phyloP scores from a whole-genome alignment of 2,329 filamentous ascomycete genomes.

The Paraconiothyrium sp. region DNA sequence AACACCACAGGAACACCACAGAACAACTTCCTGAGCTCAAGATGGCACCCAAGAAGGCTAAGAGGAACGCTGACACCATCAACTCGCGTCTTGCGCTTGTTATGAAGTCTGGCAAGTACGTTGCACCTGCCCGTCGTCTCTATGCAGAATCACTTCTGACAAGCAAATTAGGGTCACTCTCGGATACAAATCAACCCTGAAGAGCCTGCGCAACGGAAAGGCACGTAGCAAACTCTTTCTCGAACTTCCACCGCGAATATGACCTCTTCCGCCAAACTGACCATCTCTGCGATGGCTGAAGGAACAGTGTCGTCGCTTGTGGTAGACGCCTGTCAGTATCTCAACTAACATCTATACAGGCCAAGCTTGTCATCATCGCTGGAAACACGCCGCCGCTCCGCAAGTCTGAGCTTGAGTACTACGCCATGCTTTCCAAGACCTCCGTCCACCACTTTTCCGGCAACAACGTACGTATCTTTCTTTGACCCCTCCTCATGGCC shows the following conservation, averaged over 20 bases:
- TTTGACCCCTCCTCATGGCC: constrained; percentile 47
- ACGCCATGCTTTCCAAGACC: constrained; percentile 76
- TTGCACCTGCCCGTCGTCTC: constrained; percentile 29
- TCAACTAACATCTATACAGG: constrained; percentile 44
- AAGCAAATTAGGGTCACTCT: constrained; percentile 72
- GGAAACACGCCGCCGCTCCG: constrained; percentile 97
- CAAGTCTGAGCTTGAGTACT: constrained; percentile 95
- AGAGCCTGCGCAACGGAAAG: constrained; percentile 91
- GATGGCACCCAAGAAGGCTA: constrained; percentile 71
- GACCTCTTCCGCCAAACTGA: too few relatives aligned
- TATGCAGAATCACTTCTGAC: constrained; percentile 27
- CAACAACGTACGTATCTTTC: constrained; percentile 87
- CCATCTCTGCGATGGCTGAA: too few relatives aligned
- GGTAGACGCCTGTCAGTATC: too few relatives aligned
- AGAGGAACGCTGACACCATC: constrained; percentile 87
- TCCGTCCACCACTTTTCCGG: constrained; percentile 97
- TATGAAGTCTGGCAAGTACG: constrained; percentile 71
- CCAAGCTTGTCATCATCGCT: constrained; percentile 95
- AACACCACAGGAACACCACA: constrained; percentile 21
- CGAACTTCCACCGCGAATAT: too few relatives aligned
- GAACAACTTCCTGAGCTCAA: constrained; percentile 45
- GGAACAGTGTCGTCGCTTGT: too few relatives aligned
- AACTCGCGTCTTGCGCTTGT: constrained; percentile 73
- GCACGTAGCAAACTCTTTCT: too few relatives aligned
- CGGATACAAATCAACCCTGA: constrained; percentile 89